Base-by-base conservation (phyloP, 768 basidiomycete species). In the Lentinula lateritia region DNA sequence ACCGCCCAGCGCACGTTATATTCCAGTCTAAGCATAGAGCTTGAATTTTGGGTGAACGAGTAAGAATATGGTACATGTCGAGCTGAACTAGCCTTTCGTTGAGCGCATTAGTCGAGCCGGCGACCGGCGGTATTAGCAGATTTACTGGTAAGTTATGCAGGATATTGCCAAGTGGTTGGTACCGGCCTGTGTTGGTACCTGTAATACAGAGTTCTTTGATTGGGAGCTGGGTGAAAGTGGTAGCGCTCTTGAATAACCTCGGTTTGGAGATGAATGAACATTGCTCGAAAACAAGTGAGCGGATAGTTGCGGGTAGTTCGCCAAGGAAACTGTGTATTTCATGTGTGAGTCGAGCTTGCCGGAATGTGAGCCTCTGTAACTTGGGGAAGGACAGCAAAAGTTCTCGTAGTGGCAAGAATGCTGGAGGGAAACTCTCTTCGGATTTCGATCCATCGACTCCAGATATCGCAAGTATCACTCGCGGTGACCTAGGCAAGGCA, bases 1-100 rank as follows among this genome's bases (percentile, higher is more conserved):
- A 66, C 16, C 69, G 69, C 66, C 78, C 74, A 16, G 78, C 73
- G 48, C 75, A 73, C 18, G 75, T 75, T 1, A 64, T 32, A 2
- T 73, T 75, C 68, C 73, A 76, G 66, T 81, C 80, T 52, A 82
- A 71, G 52, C 74, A 75, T n/a, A 82, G 68, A n/a, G 71, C 69
- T 13, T 71, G 74, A 18, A 82, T 71, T 2, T 71, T 69, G 10
- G 68, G 65, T 0, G 72, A 56, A 13, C 55, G 55, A 32, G 38
- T 32, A 20, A 56, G 38, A 41, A 56, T 41, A 20, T 42, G 41
- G 12, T 41, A 56, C 55, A 56, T 56, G 41, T 56, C 55, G 20
- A 56, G 55, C 7, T 23, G 12, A 7, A 41, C 15, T 34, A 13
- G 55, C 5, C 16, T 78, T 38, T 73, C 71, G 57, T 67, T 7